These are phyloP conservation scores for Sarcodon aspratus DNA, from an alignment of 768 basidiomycete genomes.

Conservation along the genomic window DNA sequence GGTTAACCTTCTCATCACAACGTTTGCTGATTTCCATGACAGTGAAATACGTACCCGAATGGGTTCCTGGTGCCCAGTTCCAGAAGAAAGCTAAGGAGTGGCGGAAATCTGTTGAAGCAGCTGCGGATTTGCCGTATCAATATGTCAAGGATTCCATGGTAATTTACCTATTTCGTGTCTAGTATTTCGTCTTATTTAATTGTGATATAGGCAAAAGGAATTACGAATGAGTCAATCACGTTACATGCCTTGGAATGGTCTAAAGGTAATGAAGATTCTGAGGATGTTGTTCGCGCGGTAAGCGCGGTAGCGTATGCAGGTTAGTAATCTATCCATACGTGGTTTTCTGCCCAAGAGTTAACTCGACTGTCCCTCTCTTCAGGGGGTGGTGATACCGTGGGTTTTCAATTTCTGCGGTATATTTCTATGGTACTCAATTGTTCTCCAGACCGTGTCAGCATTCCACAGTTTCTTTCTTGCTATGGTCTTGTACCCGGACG, in stretches of 20 bases:
- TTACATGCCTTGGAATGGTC: conserved; percentile 36
- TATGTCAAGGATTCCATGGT: no score
- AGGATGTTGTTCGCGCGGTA: conserved; percentile 3
- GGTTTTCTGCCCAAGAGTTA: no score
- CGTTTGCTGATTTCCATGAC: not conserved
- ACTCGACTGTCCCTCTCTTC: conserved; percentile 13
- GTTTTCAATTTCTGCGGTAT: no score
- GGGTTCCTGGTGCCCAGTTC: conserved; percentile 11
- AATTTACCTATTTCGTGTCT: not conserved
- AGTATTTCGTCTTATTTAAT: not conserved
- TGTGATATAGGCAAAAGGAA: not conserved
- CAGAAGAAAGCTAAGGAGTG: no score
- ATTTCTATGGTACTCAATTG: no score
- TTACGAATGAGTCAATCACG: not conserved
- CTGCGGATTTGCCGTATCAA: no score
- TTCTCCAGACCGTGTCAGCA: conserved; percentile 23
- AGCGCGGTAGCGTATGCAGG: not conserved
- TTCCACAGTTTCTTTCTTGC: conserved; percentile 25
- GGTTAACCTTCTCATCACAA: not conserved
- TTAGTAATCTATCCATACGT: not conserved
- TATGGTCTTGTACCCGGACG: conserved; percentile 26
- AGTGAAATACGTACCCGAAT: conserved; percentile 6
- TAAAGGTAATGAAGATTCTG: conserved; percentile 8
- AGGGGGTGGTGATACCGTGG: conserved; percentile 7
- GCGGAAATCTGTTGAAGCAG: no score